Conservation (phyloP, 2,329 filamentous ascomycete genomes). For the Apiospora malaysiana region DNA sequence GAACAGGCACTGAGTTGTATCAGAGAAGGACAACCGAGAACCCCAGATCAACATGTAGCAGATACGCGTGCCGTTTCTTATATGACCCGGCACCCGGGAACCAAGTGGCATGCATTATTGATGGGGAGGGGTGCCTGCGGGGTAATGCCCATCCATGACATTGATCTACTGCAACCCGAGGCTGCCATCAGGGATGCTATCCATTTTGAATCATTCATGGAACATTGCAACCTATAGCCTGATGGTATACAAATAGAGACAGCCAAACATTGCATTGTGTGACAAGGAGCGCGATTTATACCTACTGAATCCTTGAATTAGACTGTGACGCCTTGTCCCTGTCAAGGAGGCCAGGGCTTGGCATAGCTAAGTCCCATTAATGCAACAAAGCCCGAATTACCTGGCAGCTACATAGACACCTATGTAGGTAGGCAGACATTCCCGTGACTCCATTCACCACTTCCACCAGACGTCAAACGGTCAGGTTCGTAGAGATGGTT, state of each 20-base stretch:
- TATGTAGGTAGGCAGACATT: no score
- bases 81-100: neutral
- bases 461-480: no score
- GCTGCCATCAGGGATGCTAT: neutral
- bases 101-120: neutral
- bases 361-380: no score
- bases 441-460: no score
- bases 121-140: constrained; percentile 5
- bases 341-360: neutral
- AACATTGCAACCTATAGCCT: neutral
- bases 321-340: neutral
- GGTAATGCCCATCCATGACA: constrained; percentile 7
- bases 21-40: neutral
- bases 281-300: neutral
- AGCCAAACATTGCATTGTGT: neutral
- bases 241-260: neutral
- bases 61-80: neutral
- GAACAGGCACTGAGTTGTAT: neutral
- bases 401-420: no score
- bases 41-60: neutral
- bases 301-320: neutral
- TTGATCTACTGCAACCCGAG: neutral
- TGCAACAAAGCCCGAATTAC: no score
- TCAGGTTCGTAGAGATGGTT: no score
- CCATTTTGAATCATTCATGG: neutral